phyloP scores from a whole-genome alignment of 768 basidiomycete species.

The Leccinum truebloodii region DNA sequence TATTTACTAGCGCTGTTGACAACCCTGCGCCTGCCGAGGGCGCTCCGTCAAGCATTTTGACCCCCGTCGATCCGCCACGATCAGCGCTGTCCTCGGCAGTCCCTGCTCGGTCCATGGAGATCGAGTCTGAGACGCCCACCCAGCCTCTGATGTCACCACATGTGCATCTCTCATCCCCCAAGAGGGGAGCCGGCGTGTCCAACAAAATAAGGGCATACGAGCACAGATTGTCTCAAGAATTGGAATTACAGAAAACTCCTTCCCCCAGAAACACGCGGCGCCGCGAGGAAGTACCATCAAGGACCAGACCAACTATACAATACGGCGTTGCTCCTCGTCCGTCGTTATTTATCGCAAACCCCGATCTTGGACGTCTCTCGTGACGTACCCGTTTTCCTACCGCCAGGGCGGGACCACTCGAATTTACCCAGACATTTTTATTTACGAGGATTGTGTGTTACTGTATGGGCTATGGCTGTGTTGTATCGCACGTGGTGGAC shows the following conservation, averaged over 20 bases:
- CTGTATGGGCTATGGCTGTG: conserved; percentile 11
- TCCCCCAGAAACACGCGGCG: conserved; percentile 42
- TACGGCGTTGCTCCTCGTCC: conserved; percentile 68
- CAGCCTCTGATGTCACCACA: not conserved
- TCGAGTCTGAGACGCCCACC: conserved; percentile 4
- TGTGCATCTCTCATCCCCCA: not conserved
- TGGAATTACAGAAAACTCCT: conserved; percentile 39
- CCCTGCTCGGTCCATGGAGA: conserved; percentile 1
- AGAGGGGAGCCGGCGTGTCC: conserved; percentile 38
- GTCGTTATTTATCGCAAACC: conserved; percentile 75
- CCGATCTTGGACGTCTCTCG: conserved; percentile 30
- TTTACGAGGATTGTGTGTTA: not conserved
- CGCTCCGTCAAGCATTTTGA: conserved; percentile 9
- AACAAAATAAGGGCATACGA: conserved; percentile 61
- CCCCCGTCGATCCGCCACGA: conserved; percentile 20
- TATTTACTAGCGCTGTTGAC: conserved; percentile 10
- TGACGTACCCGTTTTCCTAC: conserved; percentile 11
- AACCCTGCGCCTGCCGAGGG: conserved; percentile 10
- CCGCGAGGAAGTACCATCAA: conserved; percentile 43
- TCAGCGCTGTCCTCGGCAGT: conserved; percentile 12
- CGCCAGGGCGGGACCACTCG: not conserved
- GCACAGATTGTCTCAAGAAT: conserved; percentile 55
- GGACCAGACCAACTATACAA: conserved; percentile 42
- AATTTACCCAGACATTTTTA: conserved; percentile 2
- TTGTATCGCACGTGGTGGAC: conserved; percentile 1